A percentile compares a stretch with the other conserved stretches of the same genome.
Conservation (phyloP, 31 red algal genomes). For the Asparagopsis taxiformis region DNA sequence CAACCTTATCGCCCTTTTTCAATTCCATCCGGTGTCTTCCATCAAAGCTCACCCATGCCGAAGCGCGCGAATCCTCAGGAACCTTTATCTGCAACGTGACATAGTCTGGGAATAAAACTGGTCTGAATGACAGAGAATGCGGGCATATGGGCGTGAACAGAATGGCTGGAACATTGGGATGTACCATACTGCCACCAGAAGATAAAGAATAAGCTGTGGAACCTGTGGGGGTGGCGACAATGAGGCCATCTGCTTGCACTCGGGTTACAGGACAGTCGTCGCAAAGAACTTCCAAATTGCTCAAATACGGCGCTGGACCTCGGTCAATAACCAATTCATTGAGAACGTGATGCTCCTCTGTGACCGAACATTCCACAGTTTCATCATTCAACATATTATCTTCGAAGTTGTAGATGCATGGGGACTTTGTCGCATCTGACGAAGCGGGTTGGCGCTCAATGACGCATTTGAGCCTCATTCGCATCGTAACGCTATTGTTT, state of each 20-base stretch:
- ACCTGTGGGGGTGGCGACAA: slow-evolving; percentile 92
- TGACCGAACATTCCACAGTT: slow-evolving; percentile 2
- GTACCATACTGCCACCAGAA: slow-evolving; percentile 95
- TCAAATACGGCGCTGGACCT: slow-evolving; percentile 87
- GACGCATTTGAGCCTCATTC: slow-evolving; percentile 89
- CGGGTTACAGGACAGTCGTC: slow-evolving; percentile 67
- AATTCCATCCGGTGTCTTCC: slow-evolving; percentile 80
- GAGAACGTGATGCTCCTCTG: slow-evolving; percentile 54
- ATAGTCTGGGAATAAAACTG: slow-evolving; percentile 86
- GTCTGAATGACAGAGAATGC: slow-evolving; percentile 85
- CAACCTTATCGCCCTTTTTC: slow-evolving; percentile 69
- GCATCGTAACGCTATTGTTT: slow-evolving; percentile 50
- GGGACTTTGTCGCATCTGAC: slow-evolving; percentile 7
- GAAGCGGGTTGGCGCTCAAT: slow-evolving; percentile 4
- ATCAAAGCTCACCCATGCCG: slow-evolving; percentile 93
- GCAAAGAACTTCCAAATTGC: slow-evolving; percentile 76
- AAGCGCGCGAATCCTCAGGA: slow-evolving; percentile 55
- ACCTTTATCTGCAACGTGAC: slow-evolving; percentile 78
- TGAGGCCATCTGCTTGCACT: slow-evolving; percentile 87
- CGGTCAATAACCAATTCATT: slow-evolving; percentile 93
- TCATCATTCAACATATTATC: slow-evolving; percentile 30
- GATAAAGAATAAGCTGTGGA: slow-evolving; percentile 92
- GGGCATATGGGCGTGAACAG: slow-evolving; percentile 85
- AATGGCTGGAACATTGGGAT: slow-evolving; percentile 88
- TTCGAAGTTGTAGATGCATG: slow-evolving; percentile 39